phyloP scores from a whole-genome alignment of 2,329 filamentous ascomycete genomes.

The Thielaviopsis populi region DNA sequence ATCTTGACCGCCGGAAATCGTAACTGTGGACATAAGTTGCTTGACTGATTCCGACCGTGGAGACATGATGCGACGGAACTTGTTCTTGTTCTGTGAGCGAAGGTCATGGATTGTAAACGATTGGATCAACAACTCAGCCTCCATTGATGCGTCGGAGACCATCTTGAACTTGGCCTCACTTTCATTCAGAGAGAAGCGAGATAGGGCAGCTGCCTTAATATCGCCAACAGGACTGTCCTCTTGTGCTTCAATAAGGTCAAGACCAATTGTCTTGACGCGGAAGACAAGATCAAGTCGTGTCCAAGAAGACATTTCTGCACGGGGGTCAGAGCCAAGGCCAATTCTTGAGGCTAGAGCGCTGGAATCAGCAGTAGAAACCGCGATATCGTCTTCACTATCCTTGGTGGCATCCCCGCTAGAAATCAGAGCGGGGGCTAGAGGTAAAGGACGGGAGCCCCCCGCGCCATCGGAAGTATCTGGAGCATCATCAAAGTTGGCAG shows the following conservation, averaged over 20 bases:
- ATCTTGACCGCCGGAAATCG: constrained; percentile 64
- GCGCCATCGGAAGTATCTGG: not conserved
- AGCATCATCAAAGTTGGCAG: not conserved
- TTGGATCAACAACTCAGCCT: constrained; percentile 83
- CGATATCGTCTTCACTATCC: constrained; percentile 1
- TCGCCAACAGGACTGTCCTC: constrained; percentile 66
- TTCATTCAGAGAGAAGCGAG: constrained; percentile 85
- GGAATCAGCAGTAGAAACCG: not conserved
- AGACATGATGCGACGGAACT: constrained; percentile 96
- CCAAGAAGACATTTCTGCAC: constrained; percentile 57
- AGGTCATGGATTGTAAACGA: constrained; percentile 93
- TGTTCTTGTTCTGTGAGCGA: constrained; percentile 76
- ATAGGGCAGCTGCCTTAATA: constrained; percentile 65
- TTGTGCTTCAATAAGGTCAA: constrained; percentile 70
- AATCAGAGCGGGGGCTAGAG: constrained; percentile 13
- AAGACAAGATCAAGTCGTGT: constrained; percentile 89
- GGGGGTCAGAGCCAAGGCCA: constrained; percentile 52
- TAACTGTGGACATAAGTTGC: constrained; percentile 95
- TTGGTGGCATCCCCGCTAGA: not conserved
- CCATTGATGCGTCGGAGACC: constrained; percentile 79
- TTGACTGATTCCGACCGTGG: constrained; percentile 89
- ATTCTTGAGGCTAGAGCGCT: constrained; percentile 22
- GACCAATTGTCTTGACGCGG: constrained; percentile 68
- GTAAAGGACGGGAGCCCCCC: not conserved
- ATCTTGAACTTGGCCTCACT: constrained; percentile 85